Evolutionary conservation across 2,329 filamentous ascomycete species (phyloP).

Genomic region (Ploettnerulaceae sp.): DNA sequence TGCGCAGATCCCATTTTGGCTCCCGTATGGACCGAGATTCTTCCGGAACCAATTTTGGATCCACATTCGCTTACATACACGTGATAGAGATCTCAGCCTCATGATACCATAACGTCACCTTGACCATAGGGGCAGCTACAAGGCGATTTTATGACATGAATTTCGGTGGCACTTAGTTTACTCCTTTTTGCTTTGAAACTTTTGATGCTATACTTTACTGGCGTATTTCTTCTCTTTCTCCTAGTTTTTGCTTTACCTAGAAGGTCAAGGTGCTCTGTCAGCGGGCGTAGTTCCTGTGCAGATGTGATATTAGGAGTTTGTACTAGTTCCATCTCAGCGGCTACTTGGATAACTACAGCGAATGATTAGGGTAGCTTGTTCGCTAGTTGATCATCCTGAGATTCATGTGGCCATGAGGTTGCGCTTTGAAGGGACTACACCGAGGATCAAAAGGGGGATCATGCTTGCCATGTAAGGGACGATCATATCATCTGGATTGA

Average conservation of each 20-base stretch:
- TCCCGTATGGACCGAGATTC: background rate
- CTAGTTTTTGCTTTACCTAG: slow-evolving; percentile 9
- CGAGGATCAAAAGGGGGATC: slow-evolving; percentile 12
- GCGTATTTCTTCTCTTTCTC: slow-evolving; percentile 8
- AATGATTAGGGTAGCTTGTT: too few relatives aligned
- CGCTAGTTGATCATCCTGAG: background rate
- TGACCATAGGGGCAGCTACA: slow-evolving; percentile 2
- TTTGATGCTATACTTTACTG: slow-evolving; percentile 11
- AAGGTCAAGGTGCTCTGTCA: background rate
- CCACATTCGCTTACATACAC: slow-evolving; percentile 5
- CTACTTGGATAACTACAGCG: slow-evolving; percentile 9
- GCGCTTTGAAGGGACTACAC: slow-evolving; percentile 7
- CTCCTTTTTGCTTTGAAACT: slow-evolving; percentile 3
- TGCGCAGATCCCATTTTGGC: background rate
- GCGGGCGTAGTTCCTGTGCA: slow-evolving; percentile 5
- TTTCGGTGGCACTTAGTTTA: slow-evolving; percentile 11
- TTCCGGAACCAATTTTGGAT: slow-evolving; percentile 8
- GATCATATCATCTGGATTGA: too few relatives aligned
- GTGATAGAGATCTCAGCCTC: slow-evolving; percentile 4
- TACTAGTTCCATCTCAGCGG: slow-evolving; percentile 9
- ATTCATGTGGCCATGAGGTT: slow-evolving; percentile 12
- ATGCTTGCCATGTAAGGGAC: too few relatives aligned
- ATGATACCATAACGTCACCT: slow-evolving; percentile 1
- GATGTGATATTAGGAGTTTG: slow-evolving; percentile 10
- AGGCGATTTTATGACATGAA: slow-evolving; percentile 1